Base-by-base conservation (phyloP, 208 protist species). In the Leishmania guyanensis region DNA sequence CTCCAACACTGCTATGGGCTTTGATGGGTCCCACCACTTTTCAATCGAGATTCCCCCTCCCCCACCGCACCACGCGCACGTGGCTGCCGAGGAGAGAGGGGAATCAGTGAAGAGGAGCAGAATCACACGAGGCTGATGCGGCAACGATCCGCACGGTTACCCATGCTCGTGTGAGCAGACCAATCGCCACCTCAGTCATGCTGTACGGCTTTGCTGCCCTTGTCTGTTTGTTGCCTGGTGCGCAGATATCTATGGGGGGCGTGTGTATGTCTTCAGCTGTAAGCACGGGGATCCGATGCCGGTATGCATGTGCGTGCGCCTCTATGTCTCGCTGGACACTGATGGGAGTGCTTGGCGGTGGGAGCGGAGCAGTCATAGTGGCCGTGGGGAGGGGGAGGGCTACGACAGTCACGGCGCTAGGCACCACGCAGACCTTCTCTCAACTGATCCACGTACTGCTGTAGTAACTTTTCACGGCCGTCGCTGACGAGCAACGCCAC, bases 371-470 rank as follows among this genome's bases (percentile, higher is more conserved):
- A 22, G 54, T 22, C 5, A 43, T 14, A 14, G 66, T 50, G 66
- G 20, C 3, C 2, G 36, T 16, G 66, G 39, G 39, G 66, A 62
- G 72, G 69, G 8, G 46, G 43, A 36, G 16, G 8, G 33, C 29
- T 33, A 43, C 12, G 29, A 62, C 70, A 36, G n/a, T 10, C 48
- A 29, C 8, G 56, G 69, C 50, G 53, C 39, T 65, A 68, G 56
- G 46, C 58, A 51, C 48, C 39, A 33, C 82, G 78, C 73, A 93
- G 77, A 60, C 88, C 89, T 22, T 84, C 78, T 58, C 88, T 88
- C 12, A 97, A 78, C 77, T 94, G 90, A 29, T 90, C 86, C 29
- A 94, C 90, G 73, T 97, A 95, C 64, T 90, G 80, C 77, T 93
- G 90, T 64, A 97, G 86, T 29, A 89, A 81, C 51, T 72, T 64